A percentile compares a stretch with the other conserved stretches of the same genome.
phyloP scores from a whole-genome alignment of 495 filamentous ascomycete species.

The Ascodesmis nigricans region DNA sequence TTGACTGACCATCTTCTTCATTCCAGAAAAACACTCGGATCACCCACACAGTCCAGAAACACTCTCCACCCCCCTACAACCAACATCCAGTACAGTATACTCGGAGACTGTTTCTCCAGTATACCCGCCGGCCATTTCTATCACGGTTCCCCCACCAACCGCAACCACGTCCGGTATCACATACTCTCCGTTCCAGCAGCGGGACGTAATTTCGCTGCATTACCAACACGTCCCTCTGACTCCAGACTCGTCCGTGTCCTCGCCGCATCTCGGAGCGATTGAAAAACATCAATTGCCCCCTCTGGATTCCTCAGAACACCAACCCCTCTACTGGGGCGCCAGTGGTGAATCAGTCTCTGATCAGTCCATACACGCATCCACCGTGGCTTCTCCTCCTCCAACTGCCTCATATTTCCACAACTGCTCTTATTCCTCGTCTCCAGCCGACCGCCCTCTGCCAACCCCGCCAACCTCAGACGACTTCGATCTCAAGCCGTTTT shows the following conservation, averaged over 20 bases:
- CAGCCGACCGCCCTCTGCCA: conserved; percentile 13
- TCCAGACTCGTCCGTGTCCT: conserved; percentile 18
- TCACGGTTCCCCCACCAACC: conserved; percentile 8
- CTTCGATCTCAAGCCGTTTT: conserved; percentile 12
- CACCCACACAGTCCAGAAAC: too few species aligned
- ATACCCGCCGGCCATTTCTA: too few species aligned
- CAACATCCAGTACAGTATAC: too few species aligned
- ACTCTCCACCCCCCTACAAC: too few species aligned
- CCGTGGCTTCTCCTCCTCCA: not conserved
- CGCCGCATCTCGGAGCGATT: conserved; percentile 14
- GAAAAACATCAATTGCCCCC: conserved; percentile 20
- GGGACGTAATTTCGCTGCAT: conserved; percentile 15
- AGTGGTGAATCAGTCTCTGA: conserved; percentile 4
- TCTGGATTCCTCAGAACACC: conserved; percentile 21
- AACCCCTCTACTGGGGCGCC: conserved; percentile 22
- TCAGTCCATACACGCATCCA: not conserved
- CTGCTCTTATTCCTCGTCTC: conserved; percentile 13
- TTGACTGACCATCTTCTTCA: too few species aligned
- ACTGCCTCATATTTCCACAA: conserved; percentile 8
- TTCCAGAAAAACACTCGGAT: too few species aligned
- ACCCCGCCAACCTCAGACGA: conserved; percentile 19
- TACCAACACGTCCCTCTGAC: conserved; percentile 18
- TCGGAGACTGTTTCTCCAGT: too few species aligned
- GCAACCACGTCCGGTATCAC: conserved; percentile 19
- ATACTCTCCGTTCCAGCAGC: conserved; percentile 21